A percentile compares a stretch with the other conserved stretches of the same genome.
phyloP scores from a whole-genome alignment of 257 asterid genomes.

The Marsdenia floribunda region DNA sequence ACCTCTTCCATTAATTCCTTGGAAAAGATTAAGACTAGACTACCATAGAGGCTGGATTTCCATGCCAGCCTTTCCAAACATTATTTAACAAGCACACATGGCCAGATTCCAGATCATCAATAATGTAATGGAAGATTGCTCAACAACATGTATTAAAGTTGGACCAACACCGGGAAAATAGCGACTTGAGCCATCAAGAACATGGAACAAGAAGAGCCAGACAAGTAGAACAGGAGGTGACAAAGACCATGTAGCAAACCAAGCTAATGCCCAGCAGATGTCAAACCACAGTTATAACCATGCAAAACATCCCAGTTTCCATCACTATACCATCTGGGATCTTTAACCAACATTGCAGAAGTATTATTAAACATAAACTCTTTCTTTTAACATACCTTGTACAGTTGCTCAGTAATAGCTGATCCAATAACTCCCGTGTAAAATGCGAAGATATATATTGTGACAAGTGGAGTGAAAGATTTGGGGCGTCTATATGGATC shows the following conservation, averaged over 20 bases:
- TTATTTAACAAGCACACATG: not conserved
- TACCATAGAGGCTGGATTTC: not conserved
- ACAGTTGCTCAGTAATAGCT: conserved; percentile 76
- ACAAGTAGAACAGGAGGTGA: not conserved
- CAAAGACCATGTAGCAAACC: not conserved
- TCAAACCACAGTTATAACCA: not conserved
- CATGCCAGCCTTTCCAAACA: not conserved
- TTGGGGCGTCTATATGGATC: conserved; percentile 82
- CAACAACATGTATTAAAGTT: not conserved
- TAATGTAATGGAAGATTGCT: not conserved
- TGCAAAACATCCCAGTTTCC: not conserved
- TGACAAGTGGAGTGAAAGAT: conserved; percentile 72
- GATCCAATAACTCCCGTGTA: conserved; percentile 86
- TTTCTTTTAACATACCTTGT: conserved; percentile 41
- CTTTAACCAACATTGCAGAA: not conserved
- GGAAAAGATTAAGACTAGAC: not conserved
- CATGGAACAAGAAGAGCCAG: not conserved
- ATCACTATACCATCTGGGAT: not conserved
- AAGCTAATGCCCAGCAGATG: not conserved
- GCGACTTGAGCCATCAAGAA: not conserved
- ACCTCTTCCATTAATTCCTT: not conserved
- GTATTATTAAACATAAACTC: not conserved
- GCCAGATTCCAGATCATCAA: not conserved
- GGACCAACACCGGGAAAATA: not conserved
- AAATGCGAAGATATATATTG: conserved; percentile 63